Evolutionary conservation across 768 basidiomycete genomes (phyloP).

Genomic region (Xerocomellus amylosporus): DNA sequence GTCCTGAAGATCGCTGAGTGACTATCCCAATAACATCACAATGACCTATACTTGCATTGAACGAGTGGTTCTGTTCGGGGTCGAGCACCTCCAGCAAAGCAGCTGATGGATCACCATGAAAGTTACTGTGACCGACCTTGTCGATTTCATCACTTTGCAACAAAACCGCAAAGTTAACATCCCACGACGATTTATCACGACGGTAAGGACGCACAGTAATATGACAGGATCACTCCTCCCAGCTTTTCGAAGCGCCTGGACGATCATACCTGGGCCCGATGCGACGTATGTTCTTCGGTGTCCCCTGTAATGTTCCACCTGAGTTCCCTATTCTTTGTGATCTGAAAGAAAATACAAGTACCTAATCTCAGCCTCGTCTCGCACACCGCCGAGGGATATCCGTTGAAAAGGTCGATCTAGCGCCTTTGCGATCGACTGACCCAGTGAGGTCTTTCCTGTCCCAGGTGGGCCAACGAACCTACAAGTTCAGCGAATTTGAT

Average conservation of each 20-base stretch:
- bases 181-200: neutral
- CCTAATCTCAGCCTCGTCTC: conserved; percentile 86
- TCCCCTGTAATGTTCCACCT: conserved; percentile 34
- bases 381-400: conserved; percentile 87
- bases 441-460: conserved; percentile 88
- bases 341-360: conserved; percentile 10
- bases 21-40: neutral
- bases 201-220: conserved; percentile 46
- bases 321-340: neutral
- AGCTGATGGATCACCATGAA: conserved; percentile 90
- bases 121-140: conserved; percentile 82
- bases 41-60: conserved; percentile 50
- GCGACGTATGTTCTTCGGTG: conserved; percentile 90
- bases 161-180: neutral
- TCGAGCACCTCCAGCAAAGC: conserved; percentile 90
- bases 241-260: conserved; percentile 83
- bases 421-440: conserved; percentile 82
- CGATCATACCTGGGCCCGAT: conserved; percentile 78
- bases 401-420: conserved; percentile 86
- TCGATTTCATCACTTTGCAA: conserved; percentile 75
- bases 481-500: neutral
- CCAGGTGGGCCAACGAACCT: conserved; percentile 91
- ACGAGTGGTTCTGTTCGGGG: conserved; percentile 87
- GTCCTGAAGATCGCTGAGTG: conserved; percentile 47
- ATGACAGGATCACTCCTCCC: conserved; percentile 79